Evolutionary conservation across 1,139 yeast species (phyloP), one percentile per base, ranked within the genome.

Genomic region (Debaryomyces psychrophilus): DNA sequence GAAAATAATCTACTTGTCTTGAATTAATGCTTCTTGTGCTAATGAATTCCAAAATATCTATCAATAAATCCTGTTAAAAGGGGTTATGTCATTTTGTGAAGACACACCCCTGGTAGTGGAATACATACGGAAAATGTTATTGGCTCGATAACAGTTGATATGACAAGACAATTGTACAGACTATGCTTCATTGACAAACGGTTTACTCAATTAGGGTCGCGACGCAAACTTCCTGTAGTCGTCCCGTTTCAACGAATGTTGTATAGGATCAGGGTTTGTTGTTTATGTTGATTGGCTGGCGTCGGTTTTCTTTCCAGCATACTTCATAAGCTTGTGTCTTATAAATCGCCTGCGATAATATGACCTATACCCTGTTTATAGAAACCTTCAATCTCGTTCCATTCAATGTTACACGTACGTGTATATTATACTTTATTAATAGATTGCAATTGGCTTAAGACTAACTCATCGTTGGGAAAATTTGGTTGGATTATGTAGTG

Each of bases 91-190:
- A 9, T 22, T 5, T 18, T n/a, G 5, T 9, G 14, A n/a, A 20
- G 9, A 6, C 8, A 27, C 34, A 29, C 45, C 45, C 18, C 23
- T 29, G 17, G 3, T 27, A 43, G 12, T 41, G 12, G 18, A 18
- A 43, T 43, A 43, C 22, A 37, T 28, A 28, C 6, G 25, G 14
- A 12, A 18, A 9, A 9, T 28, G 12, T 43, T 11, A 43, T 43
- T 43, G 45, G 45, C 22, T 43, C 38, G 45, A 43, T 43, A 43
- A 43, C 35, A 22, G 29, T 25, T 26, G 25, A 37, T 37, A 37
- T 12, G 23, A 31, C 20, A n/a, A 26, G 28, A 26, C 12, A 3
- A 4, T 4, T 31, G 4, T 31, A 15, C n/a, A 33, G 36, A 18
- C 18, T 33, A 31, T 31, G 35, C 36, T 33, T 33, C 25, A 33